phyloP scores from a whole-genome alignment of 1,139 yeast species.

The Starmera stellimalicola region DNA sequence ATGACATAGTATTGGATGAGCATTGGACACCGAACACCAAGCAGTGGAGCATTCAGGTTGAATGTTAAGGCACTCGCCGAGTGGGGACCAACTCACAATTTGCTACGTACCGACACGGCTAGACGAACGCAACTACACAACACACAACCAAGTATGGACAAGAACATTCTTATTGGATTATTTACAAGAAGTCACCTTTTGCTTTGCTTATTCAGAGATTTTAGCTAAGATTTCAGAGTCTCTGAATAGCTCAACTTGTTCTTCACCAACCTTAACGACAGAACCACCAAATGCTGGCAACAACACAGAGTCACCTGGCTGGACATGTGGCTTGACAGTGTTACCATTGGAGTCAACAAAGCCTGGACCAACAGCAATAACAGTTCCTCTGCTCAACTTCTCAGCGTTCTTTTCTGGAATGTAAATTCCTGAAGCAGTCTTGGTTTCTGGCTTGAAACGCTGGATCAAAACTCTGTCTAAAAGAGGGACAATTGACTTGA shows the following conservation, averaged over 20 bases:
- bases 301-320: conserved; percentile 86
- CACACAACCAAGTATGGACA: background rate
- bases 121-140: too few species aligned
- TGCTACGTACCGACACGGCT: too few species aligned
- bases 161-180: background rate
- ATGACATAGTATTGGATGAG: too few species aligned
- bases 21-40: too few species aligned
- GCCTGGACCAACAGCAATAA: conserved; percentile 82
- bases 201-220: conserved; percentile 32
- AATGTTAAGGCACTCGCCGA: too few species aligned
- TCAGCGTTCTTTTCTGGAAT: conserved; percentile 96
- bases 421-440: conserved; percentile 91
- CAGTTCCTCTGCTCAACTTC: conserved; percentile 78
- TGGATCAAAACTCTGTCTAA: conserved; percentile 94
- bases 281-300: conserved; percentile 90
- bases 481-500: conserved; percentile 82
- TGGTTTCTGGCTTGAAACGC: conserved; percentile 83
- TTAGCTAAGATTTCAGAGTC: conserved; percentile 93
- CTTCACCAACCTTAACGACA: conserved; percentile 77
- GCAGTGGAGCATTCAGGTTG: too few species aligned
- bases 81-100: too few species aligned
- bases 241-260: conserved; percentile 67
- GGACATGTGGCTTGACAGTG: conserved; percentile 61
- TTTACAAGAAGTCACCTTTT: background rate
- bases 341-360: conserved; percentile 59